Evolutionary conservation across 1,284 basidiomycete genomes (phyloP), one percentile per base, ranked within the genome.

Genomic region (Meira nashicola): DNA sequence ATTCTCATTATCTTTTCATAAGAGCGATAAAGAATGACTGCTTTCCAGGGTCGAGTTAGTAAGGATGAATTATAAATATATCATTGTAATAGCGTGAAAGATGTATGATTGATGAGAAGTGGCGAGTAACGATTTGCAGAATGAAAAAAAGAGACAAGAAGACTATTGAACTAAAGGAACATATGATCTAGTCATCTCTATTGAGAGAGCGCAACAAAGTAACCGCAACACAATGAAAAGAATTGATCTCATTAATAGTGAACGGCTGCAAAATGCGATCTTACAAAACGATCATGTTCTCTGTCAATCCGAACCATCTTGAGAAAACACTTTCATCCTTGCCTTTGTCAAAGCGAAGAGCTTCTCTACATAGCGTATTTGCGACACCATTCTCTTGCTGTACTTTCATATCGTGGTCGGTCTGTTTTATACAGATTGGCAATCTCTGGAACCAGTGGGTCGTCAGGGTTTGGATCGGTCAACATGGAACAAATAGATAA

Each of bases 381-480:
- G 47, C 76, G 60, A 38, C 74, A 77, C 76, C 76, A 78, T 61
- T 78, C 76, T 55, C 76, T 65, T 17, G 76, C 76, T 5, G 76
- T 78, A 67, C 68, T 77, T 65, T 78, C 76, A 62, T 78, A 78
- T 43, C 73, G 70, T 39, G 70, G 65, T 40, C 76, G 62, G 51
- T 78, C 76, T 33, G 75, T 78, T 70, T 76, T 77, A 69, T 77
- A 77, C 49, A 74, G 65, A 65, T 78, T 64, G 52, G 76, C 76
- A 50, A 77, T 75, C 63, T 78, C 76, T 50, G 76, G 76, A 14
- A 78, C 76, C 21, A 78, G 72, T 53, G 76, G 76, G 62, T 78
- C 76, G 64, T 78, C 76, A 55, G 76, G 76, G 68, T 78, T 78
- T 55, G 76, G 76, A 66, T 78, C 64, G 21, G 76, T 78, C 43